Evolutionary conservation across 2,329 filamentous ascomycete species (phyloP).

Genomic region (Talaromyces atroroseus): DNA sequence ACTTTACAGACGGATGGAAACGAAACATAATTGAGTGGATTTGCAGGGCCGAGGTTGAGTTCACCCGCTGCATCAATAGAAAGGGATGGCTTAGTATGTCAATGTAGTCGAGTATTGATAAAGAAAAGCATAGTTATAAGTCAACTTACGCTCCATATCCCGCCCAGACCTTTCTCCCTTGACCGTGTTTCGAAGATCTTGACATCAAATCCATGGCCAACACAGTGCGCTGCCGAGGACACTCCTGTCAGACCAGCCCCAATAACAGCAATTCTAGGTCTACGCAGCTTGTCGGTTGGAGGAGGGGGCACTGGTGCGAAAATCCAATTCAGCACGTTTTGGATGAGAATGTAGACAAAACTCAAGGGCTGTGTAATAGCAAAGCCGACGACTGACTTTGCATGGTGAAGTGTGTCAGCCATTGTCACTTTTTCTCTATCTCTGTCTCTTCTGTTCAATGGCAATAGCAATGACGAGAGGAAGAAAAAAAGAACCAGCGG

Average conservation of each 20-base stretch:
- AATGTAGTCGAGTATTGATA: neutral
- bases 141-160: slow-evolving; percentile 68
- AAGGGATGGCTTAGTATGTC: neutral
- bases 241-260: slow-evolving; percentile 70
- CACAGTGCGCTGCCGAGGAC: slow-evolving; percentile 73
- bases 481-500: neutral
- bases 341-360: slow-evolving; percentile 27
- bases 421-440: neutral
- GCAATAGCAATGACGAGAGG: neutral
- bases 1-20: slow-evolving; percentile 74
- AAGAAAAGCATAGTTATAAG: neutral
- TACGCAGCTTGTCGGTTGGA: slow-evolving; percentile 45
- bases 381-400: slow-evolving; percentile 7
- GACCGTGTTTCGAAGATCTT: slow-evolving; percentile 69
- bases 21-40: slow-evolving; percentile 85
- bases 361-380: slow-evolving; percentile 20
- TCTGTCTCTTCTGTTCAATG: neutral
- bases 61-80: slow-evolving; percentile 55
- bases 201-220: slow-evolving; percentile 80
- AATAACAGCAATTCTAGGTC: slow-evolving; percentile 64
- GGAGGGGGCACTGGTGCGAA: slow-evolving; percentile 66
- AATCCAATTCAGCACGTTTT: slow-evolving; percentile 35
- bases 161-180: slow-evolving; percentile 59
- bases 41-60: slow-evolving; percentile 75
- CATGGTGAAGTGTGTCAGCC: neutral